Evolutionary conservation across 2,329 filamentous ascomycete species (phyloP).

Genomic region (Ceratocystis cacaofunesta): DNA sequence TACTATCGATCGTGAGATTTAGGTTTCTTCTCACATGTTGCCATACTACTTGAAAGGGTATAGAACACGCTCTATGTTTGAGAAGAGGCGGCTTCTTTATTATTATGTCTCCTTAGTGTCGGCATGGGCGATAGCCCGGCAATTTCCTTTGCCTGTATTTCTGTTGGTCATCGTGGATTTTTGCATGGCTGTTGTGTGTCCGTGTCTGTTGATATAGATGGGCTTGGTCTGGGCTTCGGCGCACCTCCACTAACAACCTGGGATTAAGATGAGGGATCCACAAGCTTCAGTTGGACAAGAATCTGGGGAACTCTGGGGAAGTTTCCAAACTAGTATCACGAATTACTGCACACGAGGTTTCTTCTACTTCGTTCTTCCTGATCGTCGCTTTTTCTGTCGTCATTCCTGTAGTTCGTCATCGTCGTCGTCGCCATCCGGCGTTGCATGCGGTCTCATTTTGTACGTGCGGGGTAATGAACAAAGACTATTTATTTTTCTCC

Average conservation of each 20-base stretch:
- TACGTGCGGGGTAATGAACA: background rate
- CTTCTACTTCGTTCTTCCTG: no score
- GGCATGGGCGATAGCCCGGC: background rate
- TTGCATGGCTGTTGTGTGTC: background rate
- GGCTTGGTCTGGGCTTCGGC: background rate
- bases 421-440: background rate
- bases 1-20: background rate
- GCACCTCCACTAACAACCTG: background rate
- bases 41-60: background rate
- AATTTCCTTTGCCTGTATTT: background rate
- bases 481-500: background rate
- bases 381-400: background rate
- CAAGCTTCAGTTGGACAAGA: background rate
- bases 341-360: background rate
- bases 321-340: background rate
- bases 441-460: background rate
- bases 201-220: background rate
- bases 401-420: background rate
- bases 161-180: background rate
- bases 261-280: background rate
- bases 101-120: background rate
- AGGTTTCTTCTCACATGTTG: background rate
- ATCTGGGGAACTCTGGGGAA: slow-evolving; percentile 6
- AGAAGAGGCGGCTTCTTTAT: background rate
- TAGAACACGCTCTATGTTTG: background rate